Evolutionary conservation across 768 basidiomycete species (phyloP).

Genomic region (Tulasnella sp.): DNA sequence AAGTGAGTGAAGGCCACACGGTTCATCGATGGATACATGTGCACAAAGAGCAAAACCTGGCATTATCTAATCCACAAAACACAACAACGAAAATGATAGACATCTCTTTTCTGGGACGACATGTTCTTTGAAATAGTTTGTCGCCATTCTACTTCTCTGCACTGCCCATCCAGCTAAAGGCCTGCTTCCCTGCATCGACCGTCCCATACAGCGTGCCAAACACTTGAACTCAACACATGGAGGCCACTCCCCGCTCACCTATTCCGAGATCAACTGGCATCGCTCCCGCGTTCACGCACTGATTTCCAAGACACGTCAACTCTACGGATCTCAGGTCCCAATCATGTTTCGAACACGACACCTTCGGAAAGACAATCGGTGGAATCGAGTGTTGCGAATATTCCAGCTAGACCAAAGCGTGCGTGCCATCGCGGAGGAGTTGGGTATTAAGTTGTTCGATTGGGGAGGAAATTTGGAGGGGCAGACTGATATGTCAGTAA

Average conservation of each 20-base stretch:
- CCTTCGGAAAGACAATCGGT: neutral
- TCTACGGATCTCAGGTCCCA: neutral
- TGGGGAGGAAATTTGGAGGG: constrained; percentile 6
- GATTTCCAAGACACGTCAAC: neutral
- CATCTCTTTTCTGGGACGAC: constrained; percentile 3
- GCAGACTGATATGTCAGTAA: neutral
- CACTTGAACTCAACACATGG: neutral
- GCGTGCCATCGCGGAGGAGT: neutral
- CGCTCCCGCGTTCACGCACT: constrained; percentile 2
- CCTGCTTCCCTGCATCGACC: neutral
- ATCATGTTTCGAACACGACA: constrained; percentile 9
- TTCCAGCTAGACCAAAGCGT: constrained; percentile 6
- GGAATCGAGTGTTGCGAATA: neutral
- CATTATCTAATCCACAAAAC: no score
- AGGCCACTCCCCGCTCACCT: neutral
- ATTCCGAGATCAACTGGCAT: constrained; percentile 3
- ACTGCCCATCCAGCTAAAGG: neutral
- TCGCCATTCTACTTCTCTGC: neutral
- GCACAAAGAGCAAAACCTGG: neutral
- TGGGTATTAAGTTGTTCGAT: constrained; percentile 1
- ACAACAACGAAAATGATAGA: no score
- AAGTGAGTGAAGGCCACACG: neutral
- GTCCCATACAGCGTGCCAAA: neutral
- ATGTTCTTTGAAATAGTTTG: neutral
- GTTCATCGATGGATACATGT: neutral